Evolutionary conservation across 305 asterid species (phyloP), one percentile per base, ranked within the genome.

Genomic region (Stenogyne calaminthoides): DNA sequence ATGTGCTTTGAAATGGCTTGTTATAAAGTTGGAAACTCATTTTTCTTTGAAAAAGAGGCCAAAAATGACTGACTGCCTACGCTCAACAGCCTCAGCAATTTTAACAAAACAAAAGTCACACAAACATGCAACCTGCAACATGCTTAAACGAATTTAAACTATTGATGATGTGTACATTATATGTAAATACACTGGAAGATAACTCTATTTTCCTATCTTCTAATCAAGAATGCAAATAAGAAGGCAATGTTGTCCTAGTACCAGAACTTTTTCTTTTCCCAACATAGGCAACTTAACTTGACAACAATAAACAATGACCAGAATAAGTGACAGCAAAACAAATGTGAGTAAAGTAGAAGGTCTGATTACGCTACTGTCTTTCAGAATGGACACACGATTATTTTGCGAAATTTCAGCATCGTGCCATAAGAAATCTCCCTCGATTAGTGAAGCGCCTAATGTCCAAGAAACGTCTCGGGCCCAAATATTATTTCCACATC

Each of bases 381-480:
- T 71, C 71, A 80, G 70, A 39, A 66, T 19, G 1, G 81, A 77
- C 47, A 72, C 22, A 49, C 44, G 51, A 69, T 57, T 79, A 70
- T 12, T 42, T 4, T 5, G 56, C 7, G 71, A 62, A 52, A 76
- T 72, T 32, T 74, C 79, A 47, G 70, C 44, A 67, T 61, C 72
- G 65, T 10, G 85, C 95, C 91, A 84, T 36, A 83, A 57, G 62
- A 82, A 84, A 16, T 82, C 88, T 61, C 91, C 95, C 77, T 92
- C 96, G 27, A 88, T 63, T 20, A 90, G 74, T 34, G 98, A 91
- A 74, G 96, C 92, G 6, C 96, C 98, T 78, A 90, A 76, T 7
- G 95, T 88, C 98, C 98, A 92, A 47, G 96, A 83, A 73, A 90
- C 69, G 29, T 92, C 93, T 27, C 91, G 2, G 98, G 96, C 32